Base-by-base conservation (phyloP, 345 rosid species). In the Eucalyptus camaldulensis region DNA sequence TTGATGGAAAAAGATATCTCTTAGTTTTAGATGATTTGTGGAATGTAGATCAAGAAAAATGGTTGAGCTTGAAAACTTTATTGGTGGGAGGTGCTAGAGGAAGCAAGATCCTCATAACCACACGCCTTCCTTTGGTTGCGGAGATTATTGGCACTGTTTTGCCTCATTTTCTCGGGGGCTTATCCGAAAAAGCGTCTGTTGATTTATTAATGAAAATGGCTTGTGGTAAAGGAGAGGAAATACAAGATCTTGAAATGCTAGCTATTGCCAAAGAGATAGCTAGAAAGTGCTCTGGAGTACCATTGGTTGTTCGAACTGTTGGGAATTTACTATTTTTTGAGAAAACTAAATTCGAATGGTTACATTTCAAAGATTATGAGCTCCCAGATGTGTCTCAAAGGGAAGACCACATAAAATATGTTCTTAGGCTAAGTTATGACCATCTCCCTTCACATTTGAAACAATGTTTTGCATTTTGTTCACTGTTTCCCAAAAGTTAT, bases 91-190 rank as follows among this genome's bases (percentile, higher is more conserved):
- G 80, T 15, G 40, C 80, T 15, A 8, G 6, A 31, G 80, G 80
- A n/a, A 67, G 40, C 40, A 67, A 67, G 40, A 31, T 67, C 80
- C 22, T 67, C 4, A 15, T 67, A n/a, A 67, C 80, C 0, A 67
- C 80, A 31, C 22, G 40, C 11, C 6, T 31, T 15, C 40, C 11
- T 67, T 67, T 1, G 22, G 80, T 67, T 31, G 80, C 80, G 6
- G 0, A 67, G 2, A 31, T 67, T 6, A 67, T 10, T 1, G 11
- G 40, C 40, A 31, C 10, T n/a, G 1, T 3, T 69, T 4, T 1
- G 0, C 24, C 80, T 9, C 24, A 16, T 69, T 1, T 5, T 69
- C 80, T 69, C 0, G 0, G 0, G 13, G 12, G 7, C 24, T 69
- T 69, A 16, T 69, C 80, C 3, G 43, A 69, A 2, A n/a, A 2